Evolutionary conservation across 2,329 filamentous ascomycete genomes (phyloP), one percentile per base, ranked within the genome.

Genomic region (Calonectria honghensis): DNA sequence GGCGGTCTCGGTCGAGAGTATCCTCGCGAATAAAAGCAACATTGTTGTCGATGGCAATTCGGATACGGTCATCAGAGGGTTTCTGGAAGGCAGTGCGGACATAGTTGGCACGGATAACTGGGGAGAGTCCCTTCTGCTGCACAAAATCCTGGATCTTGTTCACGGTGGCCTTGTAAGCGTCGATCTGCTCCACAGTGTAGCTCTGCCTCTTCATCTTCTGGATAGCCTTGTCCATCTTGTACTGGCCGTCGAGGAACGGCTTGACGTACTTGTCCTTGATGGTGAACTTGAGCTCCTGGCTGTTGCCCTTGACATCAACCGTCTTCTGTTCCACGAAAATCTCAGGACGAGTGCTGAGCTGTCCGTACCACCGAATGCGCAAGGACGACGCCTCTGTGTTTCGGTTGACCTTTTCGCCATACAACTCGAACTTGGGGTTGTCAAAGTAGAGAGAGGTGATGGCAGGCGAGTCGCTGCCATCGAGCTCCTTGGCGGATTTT

Each of bases 401-500:
- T 76, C 93, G 91, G 74, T 94, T 93, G 29, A 98, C 93, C 86
- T 98, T 98, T 80, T 94, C 91, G 18, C 91, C 92, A 85, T 98
- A 99, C 13, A 98, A 89, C 18, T 94, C 91, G 84, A 99, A 98
- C 78, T 93, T 93, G 51, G 92, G 89, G 83, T 93, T 98, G 85
- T 99, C 97, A 82, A 98, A 98, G 86, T 99, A 99, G 50, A 99
- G 92, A 32, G 96, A 98, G 20, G 96, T 98, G 78, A 98, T 94
- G 66, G 95, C 94, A 7, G 97, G 97, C 81, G 98, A 96, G 78
- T 96, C 91, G 75, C 91, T 92, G 59, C 92, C 92, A 81, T 98
- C 95, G 54, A 94, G 91, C 79, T 97, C 91, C 85, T 96, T 97
- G 39, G 95, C 93, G 1, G 94, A 91, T 79, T 96, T 94, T 59